These are phyloP conservation scores for Ascochyta lentis DNA, from an alignment of 2,329 filamentous ascomycete genomes.

Conservation along the genomic window DNA sequence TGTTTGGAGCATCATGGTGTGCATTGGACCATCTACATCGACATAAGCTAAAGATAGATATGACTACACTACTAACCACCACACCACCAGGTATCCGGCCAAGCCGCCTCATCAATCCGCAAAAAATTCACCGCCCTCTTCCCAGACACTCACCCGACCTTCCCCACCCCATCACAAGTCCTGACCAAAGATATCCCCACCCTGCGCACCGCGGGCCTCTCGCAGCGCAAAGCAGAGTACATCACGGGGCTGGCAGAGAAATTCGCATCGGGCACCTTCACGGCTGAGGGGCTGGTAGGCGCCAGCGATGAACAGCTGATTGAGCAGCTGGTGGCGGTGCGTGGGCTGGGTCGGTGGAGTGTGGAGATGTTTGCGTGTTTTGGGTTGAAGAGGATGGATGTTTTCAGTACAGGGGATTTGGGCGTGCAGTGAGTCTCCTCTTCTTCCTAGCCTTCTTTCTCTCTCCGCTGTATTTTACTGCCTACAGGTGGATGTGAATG, in stretches of 20 bases:
- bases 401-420: slow-evolving; percentile 90
- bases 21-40: too few species aligned
- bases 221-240: slow-evolving; percentile 95
- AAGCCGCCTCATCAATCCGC: slow-evolving; percentile 88
- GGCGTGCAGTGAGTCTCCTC: slow-evolving; percentile 74
- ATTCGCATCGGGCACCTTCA: slow-evolving; percentile 77
- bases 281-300: slow-evolving; percentile 74
- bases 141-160: slow-evolving; percentile 54
- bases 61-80: background rate
- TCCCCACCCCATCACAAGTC: slow-evolving; percentile 80
- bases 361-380: slow-evolving; percentile 95
- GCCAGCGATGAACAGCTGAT: slow-evolving; percentile 87
- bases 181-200: slow-evolving; percentile 64
- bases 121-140: slow-evolving; percentile 67
- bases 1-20: too few species aligned
- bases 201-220: slow-evolving; percentile 85
- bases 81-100: slow-evolving; percentile 73
- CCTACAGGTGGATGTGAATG: too few species aligned
- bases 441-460: background rate
- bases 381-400: slow-evolving; percentile 90
- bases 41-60: too few species aligned
- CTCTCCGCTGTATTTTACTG: background rate
- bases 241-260: slow-evolving; percentile 83
- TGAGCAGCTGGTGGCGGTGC: slow-evolving; percentile 80
- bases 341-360: slow-evolving; percentile 87